Evolutionary conservation across 768 basidiomycete species (phyloP).

Genomic region (Leccinum sublutescens): DNA sequence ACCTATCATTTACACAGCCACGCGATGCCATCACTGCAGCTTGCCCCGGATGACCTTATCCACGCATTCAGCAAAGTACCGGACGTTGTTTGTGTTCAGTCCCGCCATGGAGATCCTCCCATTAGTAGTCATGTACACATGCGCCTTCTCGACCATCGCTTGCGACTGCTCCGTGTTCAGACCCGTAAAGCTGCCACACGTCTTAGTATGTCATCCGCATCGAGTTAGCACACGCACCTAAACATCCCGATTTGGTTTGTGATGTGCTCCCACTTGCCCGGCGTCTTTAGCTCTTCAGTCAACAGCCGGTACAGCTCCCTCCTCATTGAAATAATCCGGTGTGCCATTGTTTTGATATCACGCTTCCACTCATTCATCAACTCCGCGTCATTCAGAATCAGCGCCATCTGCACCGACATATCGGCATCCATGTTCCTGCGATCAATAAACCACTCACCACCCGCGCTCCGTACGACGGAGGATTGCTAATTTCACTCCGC

Average conservation of each 20-base stretch:
- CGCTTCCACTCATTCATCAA: slow-evolving; percentile 87
- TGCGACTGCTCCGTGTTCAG: slow-evolving; percentile 65
- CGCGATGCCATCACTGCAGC: slow-evolving; percentile 27
- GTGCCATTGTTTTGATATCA: slow-evolving; percentile 84
- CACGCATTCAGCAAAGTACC: slow-evolving; percentile 68
- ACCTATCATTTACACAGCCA: slow-evolving; percentile 18
- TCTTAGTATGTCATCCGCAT: slow-evolving; percentile 5
- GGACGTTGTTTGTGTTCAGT: slow-evolving; percentile 76
- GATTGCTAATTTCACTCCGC: slow-evolving; percentile 94
- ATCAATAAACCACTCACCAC: slow-evolving; percentile 50
- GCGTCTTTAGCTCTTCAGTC: slow-evolving; percentile 73
- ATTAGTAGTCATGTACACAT: slow-evolving; percentile 83
- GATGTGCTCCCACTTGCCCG: slow-evolving; percentile 96
- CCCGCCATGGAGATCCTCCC: slow-evolving; percentile 96
- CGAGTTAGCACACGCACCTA: slow-evolving; percentile 49
- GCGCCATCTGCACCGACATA: slow-evolving; percentile 50
- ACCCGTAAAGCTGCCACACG: slow-evolving; percentile 71
- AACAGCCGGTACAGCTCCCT: slow-evolving; percentile 70
- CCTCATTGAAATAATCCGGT: slow-evolving; percentile 84
- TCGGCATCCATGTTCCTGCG: neutral
- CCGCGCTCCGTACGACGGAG: slow-evolving; percentile 87
- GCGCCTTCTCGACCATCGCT: slow-evolving; percentile 65
- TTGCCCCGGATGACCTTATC: slow-evolving; percentile 62
- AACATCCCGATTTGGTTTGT: slow-evolving; percentile 97
- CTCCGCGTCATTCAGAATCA: slow-evolving; percentile 72